Evolutionary conservation across 202 grass and related monocot genomes (phyloP), one percentile per base, ranked within the genome.

Genomic region (Elaeis oleifera): DNA sequence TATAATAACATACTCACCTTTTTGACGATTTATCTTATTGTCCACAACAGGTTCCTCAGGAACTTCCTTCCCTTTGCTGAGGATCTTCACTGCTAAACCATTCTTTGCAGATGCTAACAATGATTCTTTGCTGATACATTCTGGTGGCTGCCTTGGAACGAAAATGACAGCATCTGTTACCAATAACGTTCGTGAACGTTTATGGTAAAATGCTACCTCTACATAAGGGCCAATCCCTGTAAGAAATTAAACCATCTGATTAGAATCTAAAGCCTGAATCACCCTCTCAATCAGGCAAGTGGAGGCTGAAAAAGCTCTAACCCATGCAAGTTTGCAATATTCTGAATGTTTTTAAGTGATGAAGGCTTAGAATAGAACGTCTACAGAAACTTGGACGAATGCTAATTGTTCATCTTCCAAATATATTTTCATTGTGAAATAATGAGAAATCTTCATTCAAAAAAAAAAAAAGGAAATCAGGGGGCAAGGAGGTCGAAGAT

Each of bases 161-260:
- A 89, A 91, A 25, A 96, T 96, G 16, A 96, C 84, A n/a, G 92
- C 87, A 76, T 91, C 87, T 7, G 87, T 91, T 36, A 96, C 91
- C 48, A 96, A 68, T 70, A 96, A 63, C 26, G 81, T 96, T 76
- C 79, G 72, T 7, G 87, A 88, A 54, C 76, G 76, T 66, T 81
- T 84, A 54, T 90, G 90, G 54, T 90, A 95, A 78, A 95, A 95
- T 20, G 86, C 90, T 62, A 83, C 91, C 63, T 90, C 91, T 20
- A 96, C 87, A 54, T 91, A 96, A 9, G 92, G 92, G 15, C 87
- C 92, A 66, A 96, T 96, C 23, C 91, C 87, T 96, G 79, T 26
- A 69, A 81, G 72, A 63, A 71, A 4, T 17, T n/a, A 36, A 58
- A 23, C 4, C 4, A 44, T 50, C 23, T 55, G 36, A 44, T 50